Evolutionary conservation across 148 eudicot genomes (phyloP), one percentile per base, ranked within the genome.

Genomic region (Arctostaphylos glauca): DNA sequence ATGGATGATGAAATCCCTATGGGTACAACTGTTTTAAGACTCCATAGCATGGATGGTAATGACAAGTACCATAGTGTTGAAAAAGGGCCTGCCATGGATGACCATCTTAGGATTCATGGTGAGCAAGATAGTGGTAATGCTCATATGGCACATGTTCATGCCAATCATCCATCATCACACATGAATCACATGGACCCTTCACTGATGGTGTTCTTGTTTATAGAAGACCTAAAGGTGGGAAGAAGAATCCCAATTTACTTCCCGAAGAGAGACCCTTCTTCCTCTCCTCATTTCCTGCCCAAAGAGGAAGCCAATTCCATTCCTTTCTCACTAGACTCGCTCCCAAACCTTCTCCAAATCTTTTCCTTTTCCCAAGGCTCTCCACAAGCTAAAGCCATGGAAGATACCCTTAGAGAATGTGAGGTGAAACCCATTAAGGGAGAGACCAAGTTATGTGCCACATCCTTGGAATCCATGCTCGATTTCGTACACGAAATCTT

Each of bases 391-490:
- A 79, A 49, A 18, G 89, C 87, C 83, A 88, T 89, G 71, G 43
- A 70, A 56, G 78, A 81, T 62, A 91, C 92, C 16, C 87, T 91
- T 9, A 43, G 25, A 10, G 81, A 87, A 59, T 91, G 93, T 71
- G 89, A 87, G 52, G 44, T 44, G 13, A 74, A 80, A 23, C 83
- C 91, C 9, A 47, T 86, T 8, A 78, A 77, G 13, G 91, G 89
- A 9, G 91, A 87, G 50, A 74, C 64, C 19, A 88, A 87, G 81
- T 79, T 82, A 16, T 91, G 92, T 75, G 92, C 87, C 58, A 88
- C 91, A 0, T 91, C 93, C 18, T 62, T 84, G 38, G 92, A 88
- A 47, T 83, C 87, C 78, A 85, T 89, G 91, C 87, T 88, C n/a
- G 92, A 87, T 10, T 85, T 76, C 2, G 23, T 79, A 10, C 78